Percentiles rank a stretch among this genome's conserved stretches.
These are phyloP conservation scores for Lupinus albus DNA, from an alignment of 306 rosid genomes.

Conservation along the genomic window DNA sequence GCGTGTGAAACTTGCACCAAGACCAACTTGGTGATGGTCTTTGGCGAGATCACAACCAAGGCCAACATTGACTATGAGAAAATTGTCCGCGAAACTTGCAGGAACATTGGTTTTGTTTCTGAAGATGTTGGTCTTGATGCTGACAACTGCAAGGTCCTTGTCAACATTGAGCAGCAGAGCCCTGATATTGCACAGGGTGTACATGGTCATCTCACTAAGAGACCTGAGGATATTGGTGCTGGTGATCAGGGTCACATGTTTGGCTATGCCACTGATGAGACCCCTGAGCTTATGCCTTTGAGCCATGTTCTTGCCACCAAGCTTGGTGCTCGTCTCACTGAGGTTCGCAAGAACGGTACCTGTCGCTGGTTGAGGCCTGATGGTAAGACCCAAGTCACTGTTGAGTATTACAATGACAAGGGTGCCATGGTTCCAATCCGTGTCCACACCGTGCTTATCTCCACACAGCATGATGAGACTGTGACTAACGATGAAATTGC, in stretches of 20 bases:
- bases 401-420: constrained; percentile 79
- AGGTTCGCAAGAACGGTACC: constrained; percentile 80
- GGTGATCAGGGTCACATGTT: constrained; percentile 85
- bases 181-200: constrained; percentile 83
- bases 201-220: constrained; percentile 67
- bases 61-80: constrained; percentile 76
- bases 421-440: constrained; percentile 87
- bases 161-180: constrained; percentile 77
- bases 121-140: constrained; percentile 75
- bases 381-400: constrained; percentile 89
- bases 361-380: constrained; percentile 89
- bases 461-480: constrained; percentile 86
- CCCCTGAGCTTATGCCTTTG: constrained; percentile 77
- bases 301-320: constrained; percentile 83
- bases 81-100: constrained; percentile 74
- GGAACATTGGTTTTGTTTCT: constrained; percentile 65
- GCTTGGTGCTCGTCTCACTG: constrained; percentile 69
- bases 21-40: constrained; percentile 82
- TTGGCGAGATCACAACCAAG: constrained; percentile 83
- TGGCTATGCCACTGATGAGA: constrained; percentile 79
- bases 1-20: constrained; percentile 85
- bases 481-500: constrained; percentile 89
- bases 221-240: constrained; percentile 74
- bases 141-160: constrained; percentile 78
- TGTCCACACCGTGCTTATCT: constrained; percentile 81